Evolutionary conservation across 2,329 filamentous ascomycete genomes (phyloP).

Genomic region (Alternaria panax): DNA sequence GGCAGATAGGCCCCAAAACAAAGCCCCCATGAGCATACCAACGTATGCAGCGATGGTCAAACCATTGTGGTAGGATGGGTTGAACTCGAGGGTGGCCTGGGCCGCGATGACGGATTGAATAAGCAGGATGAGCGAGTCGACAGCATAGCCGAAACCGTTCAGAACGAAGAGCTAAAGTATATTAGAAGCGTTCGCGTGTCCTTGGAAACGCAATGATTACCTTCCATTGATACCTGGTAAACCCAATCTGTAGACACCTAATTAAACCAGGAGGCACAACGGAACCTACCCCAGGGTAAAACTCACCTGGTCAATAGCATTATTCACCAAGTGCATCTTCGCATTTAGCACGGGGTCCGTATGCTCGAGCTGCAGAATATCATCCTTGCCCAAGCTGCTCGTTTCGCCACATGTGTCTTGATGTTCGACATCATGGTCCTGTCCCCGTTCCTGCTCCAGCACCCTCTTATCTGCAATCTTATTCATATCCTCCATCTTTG

Average conservation of each 20-base stretch:
- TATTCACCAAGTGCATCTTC: constrained; percentile 75
- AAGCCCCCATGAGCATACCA: constrained; percentile 63
- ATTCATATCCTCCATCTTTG: constrained; percentile 5
- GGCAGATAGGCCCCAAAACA: constrained; percentile 73
- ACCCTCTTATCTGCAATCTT: constrained; percentile 1
- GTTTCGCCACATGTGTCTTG: constrained; percentile 12
- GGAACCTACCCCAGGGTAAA: constrained; percentile 44
- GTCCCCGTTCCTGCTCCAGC: constrained; percentile 17
- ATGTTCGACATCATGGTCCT: constrained; percentile 13
- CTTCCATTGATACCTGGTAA: constrained; percentile 48
- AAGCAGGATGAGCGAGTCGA: constrained; percentile 64
- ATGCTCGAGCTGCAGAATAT: constrained; percentile 65
- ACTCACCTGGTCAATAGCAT: constrained; percentile 46
- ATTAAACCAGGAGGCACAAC: background rate
- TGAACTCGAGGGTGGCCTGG: constrained; percentile 67
- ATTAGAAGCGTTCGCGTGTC: background rate
- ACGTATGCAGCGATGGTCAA: constrained; percentile 69
- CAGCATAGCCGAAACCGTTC: constrained; percentile 68
- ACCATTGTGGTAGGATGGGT: constrained; percentile 62
- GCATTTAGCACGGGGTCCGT: constrained; percentile 68
- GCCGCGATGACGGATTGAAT: constrained; percentile 70
- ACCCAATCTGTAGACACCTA: constrained; percentile 6
- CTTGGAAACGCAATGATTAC: constrained; percentile 45
- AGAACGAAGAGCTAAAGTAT: constrained; percentile 59
- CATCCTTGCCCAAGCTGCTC: constrained; percentile 47